phyloP scores from a whole-genome alignment of 1,284 basidiomycete species.

The Ganoderma multipileum region DNA sequence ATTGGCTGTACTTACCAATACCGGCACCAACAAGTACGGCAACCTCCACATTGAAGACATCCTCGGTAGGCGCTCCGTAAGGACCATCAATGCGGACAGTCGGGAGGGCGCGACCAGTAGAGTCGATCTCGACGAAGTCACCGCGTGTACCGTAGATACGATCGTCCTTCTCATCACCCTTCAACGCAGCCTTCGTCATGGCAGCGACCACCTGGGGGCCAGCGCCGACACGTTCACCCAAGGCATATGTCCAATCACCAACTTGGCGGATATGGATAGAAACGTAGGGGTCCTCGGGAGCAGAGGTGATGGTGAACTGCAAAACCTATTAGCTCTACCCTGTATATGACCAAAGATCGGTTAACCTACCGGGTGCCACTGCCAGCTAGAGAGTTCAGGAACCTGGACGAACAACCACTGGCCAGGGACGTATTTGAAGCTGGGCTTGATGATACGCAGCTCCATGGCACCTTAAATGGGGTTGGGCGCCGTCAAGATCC shows the following conservation, averaged over 20 bases:
- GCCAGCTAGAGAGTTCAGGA: conserved; percentile 81
- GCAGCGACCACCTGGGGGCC: conserved; percentile 76
- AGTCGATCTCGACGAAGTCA: conserved; percentile 81
- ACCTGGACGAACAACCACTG: conserved; percentile 93
- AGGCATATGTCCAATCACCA: conserved; percentile 84
- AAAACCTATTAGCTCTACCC: conserved; percentile 11
- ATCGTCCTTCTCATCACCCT: conserved; percentile 71
- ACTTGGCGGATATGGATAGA: conserved; percentile 91
- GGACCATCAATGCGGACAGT: conserved; percentile 85
- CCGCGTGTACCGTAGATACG: conserved; percentile 57
- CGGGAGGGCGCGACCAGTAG: conserved; percentile 63
- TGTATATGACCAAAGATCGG: neutral
- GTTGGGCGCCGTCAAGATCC: conserved; percentile 6
- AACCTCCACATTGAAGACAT: conserved; percentile 87
- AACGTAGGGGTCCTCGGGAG: conserved; percentile 89
- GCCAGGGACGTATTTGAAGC: conserved; percentile 88
- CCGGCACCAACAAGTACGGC: conserved; percentile 89
- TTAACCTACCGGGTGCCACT: conserved; percentile 86
- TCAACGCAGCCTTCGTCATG: conserved; percentile 79
- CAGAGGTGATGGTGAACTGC: conserved; percentile 92
- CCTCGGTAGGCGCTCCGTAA: conserved; percentile 89
- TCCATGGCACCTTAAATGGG: conserved; percentile 77
- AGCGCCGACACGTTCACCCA: conserved; percentile 85
- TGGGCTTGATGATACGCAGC: conserved; percentile 86
- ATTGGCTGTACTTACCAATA: conserved; percentile 64